A percentile compares a stretch with the other conserved stretches of the same genome.
These are phyloP conservation scores for Phytophthora megakarya DNA, from an alignment of 352 stramenopile genomes.

Conservation along the genomic window DNA sequence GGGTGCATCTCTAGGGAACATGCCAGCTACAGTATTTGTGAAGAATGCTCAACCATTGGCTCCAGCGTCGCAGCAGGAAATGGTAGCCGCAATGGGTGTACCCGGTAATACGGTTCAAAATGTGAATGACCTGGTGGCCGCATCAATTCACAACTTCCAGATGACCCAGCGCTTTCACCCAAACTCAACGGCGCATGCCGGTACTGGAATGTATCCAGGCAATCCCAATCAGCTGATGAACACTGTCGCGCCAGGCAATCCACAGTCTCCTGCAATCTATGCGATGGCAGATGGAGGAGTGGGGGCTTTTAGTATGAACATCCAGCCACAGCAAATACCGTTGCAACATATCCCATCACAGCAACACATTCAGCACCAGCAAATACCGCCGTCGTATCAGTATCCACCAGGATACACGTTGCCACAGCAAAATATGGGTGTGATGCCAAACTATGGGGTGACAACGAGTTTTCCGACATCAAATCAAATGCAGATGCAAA, in stretches of 20 bases:
- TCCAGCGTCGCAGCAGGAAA: constrained; percentile 27
- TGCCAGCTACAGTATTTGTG: constrained; percentile 29
- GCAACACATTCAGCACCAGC: constrained; percentile 33
- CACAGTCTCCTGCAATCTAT: constrained; percentile 45
- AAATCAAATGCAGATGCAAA: constrained; percentile 47
- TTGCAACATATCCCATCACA: constrained; percentile 22
- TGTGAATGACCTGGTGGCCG: constrained; percentile 69
- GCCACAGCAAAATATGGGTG: constrained; percentile 42
- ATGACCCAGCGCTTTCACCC: constrained; percentile 68
- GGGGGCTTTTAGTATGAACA: constrained; percentile 43
- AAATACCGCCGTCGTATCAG: constrained; percentile 36
- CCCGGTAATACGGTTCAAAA: constrained; percentile 46
- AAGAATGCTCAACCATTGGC: constrained; percentile 31
- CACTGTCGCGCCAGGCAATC: constrained; percentile 17
- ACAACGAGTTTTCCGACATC: constrained; percentile 43
- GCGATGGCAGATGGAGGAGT: constrained; percentile 43
- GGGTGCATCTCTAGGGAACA: constrained; percentile 13
- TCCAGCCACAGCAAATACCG: constrained; percentile 30
- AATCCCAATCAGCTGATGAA: constrained; percentile 37
- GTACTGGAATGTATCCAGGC: constrained; percentile 34
- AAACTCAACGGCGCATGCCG: constrained; percentile 23
- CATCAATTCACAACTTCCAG: constrained; percentile 77
- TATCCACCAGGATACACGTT: constrained; percentile 50
- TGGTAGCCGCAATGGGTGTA: constrained; percentile 24
- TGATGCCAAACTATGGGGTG: constrained; percentile 61